Conservation (phyloP, 2,329 filamentous ascomycete species). For the Stromatinia cepivora region DNA sequence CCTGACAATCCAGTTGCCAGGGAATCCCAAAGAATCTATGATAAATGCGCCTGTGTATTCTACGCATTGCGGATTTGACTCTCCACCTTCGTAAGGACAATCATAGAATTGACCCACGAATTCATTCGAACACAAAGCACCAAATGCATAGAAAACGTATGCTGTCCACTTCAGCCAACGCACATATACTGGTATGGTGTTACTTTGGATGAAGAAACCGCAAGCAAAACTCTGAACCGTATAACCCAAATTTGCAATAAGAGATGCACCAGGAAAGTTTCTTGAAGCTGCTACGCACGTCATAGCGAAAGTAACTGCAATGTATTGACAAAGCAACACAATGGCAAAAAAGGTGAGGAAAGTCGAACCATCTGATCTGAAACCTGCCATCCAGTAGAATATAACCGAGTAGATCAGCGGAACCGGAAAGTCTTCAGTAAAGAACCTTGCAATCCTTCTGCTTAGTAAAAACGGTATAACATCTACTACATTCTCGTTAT, state of each 20-base stretch:
- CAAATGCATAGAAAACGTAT: slow-evolving; percentile 69
- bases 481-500: slow-evolving; percentile 69
- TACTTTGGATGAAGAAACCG: slow-evolving; percentile 73
- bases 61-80: slow-evolving; percentile 62
- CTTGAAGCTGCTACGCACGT: slow-evolving; percentile 65
- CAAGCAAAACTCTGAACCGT: slow-evolving; percentile 74
- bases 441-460: slow-evolving; percentile 64
- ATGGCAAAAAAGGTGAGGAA: slow-evolving; percentile 74
- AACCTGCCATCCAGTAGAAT: slow-evolving; percentile 77
- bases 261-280: slow-evolving; percentile 67
- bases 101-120: slow-evolving; percentile 72
- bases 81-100: slow-evolving; percentile 64
- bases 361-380: slow-evolving; percentile 60
- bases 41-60: slow-evolving; percentile 70
- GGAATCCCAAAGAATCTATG: slow-evolving; percentile 68
- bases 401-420: slow-evolving; percentile 70
- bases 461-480: slow-evolving; percentile 70
- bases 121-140: slow-evolving; percentile 70
- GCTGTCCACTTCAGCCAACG: slow-evolving; percentile 72
- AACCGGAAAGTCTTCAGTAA: slow-evolving; percentile 72
- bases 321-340: slow-evolving; percentile 69
- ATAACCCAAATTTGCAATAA: slow-evolving; percentile 71
- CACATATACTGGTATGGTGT: slow-evolving; percentile 74
- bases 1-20: slow-evolving; percentile 63
- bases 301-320: slow-evolving; percentile 70